Base-by-base conservation (phyloP, 495 filamentous ascomycete genomes). In the Penicillium chermesinum region DNA sequence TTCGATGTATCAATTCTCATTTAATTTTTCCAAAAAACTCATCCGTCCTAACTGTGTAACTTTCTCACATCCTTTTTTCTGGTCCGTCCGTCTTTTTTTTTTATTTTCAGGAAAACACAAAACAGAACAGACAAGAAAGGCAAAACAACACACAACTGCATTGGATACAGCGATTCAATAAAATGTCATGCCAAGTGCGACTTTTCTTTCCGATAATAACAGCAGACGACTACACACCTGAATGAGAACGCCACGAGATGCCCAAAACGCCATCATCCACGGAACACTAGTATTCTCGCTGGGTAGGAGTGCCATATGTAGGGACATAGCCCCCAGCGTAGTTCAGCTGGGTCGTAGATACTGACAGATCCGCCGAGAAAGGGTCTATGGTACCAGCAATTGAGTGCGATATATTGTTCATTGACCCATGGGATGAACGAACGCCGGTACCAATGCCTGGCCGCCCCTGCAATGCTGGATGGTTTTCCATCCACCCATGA, bases 321-420 rank as follows among this genome's bases (percentile, higher is more conserved):
- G 65, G 44, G 16, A 62, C 49, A 44, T 71, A 73, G 15, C 58
- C 65, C 10, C 56, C 38, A 5, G 49, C 48, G 38, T 73, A 73
- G 34, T 48, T 59, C 14, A 71, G 49, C 18, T 70, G 68, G 1
- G 67, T 57, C 2, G 67, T 55, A 8, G 65, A 49, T 1, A 63
- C 49, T 3, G 70, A 54, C 8, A 71, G n/a, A 15, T 72, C 68
- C 2, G 50, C 37, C 6, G 60, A 41, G 41, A 67, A 67, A 1
- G 66, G 51, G 37, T 73, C 66, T 35, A 73, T 36, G 7, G 57
- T 46, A 4, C 57, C 48, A 7, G 64, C 40, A 8, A 70, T 53
- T 4, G 68, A 55, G 18, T 61, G 55, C 4, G 63, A 56, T 5
- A 69, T 41, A 25, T 47, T 57, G n/a, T 47, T 32, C 37, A 69